These are phyloP conservation scores for Dactylellina leptospora DNA, from an alignment of 2,329 filamentous ascomycete genomes.

Conservation along the genomic window DNA sequence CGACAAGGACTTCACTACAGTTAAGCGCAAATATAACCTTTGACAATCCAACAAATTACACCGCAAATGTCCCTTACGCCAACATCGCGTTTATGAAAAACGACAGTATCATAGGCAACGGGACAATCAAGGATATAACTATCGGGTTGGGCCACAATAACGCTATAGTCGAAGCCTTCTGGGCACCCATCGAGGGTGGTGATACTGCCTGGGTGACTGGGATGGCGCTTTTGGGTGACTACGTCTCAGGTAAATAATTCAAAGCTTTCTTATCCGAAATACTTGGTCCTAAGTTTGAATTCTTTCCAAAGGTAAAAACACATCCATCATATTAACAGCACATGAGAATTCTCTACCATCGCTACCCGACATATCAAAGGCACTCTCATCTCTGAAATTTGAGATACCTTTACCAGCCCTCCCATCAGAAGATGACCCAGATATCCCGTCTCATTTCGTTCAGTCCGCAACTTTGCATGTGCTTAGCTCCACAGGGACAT, in stretches of 20 bases:
- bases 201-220: slow-evolving; percentile 70
- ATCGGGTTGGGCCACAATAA: slow-evolving; percentile 76
- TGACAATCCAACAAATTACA: slow-evolving; percentile 89
- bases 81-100: slow-evolving; percentile 80
- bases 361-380: slow-evolving; percentile 75
- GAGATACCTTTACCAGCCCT: slow-evolving; percentile 77
- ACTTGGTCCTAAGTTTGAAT: background rate
- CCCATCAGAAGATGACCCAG: slow-evolving; percentile 60
- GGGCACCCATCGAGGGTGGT: slow-evolving; percentile 76
- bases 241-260: slow-evolving; percentile 81
- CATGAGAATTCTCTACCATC: slow-evolving; percentile 77
- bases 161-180: slow-evolving; percentile 73
- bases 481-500: slow-evolving; percentile 83
- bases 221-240: slow-evolving; percentile 79
- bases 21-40: slow-evolving; percentile 79
- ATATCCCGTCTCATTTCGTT: slow-evolving; percentile 71
- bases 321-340: slow-evolving; percentile 76
- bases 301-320: slow-evolving; percentile 72
- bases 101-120: slow-evolving; percentile 77
- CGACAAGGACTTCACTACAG: slow-evolving; percentile 74
- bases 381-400: slow-evolving; percentile 75
- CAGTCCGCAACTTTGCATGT: slow-evolving; percentile 86
- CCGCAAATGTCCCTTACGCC: slow-evolving; percentile 79
- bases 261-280: slow-evolving; percentile 26
- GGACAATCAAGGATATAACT: slow-evolving; percentile 71